Conservation (phyloP, 306 rosid species). For the Notholithocarpus densiflorus region DNA sequence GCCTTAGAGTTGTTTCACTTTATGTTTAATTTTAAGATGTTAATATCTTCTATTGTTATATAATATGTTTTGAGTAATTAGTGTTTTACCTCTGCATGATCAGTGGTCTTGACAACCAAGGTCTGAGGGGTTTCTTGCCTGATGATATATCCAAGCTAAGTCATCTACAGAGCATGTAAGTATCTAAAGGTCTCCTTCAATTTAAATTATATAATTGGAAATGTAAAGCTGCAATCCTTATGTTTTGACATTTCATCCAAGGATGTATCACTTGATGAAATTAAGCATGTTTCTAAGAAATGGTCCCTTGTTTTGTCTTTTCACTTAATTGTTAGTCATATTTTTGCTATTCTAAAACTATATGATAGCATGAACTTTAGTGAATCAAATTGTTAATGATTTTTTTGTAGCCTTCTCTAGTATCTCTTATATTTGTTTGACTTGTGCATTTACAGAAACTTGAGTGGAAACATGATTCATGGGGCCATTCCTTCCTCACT, state of each 20-base stretch:
- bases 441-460: slow-evolving; percentile 52
- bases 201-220: background rate
- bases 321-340: background rate
- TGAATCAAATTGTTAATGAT: background rate
- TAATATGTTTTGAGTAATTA: slow-evolving; percentile 23
- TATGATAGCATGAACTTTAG: background rate
- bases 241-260: background rate
- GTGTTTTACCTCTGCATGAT: slow-evolving; percentile 34
- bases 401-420: background rate
- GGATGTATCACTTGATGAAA: slow-evolving; percentile 20
- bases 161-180: slow-evolving; percentile 81
- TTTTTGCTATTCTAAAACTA: background rate
- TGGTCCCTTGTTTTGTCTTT: background rate
- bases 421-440: slow-evolving; percentile 27
- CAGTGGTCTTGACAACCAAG: slow-evolving; percentile 96
- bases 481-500: slow-evolving; percentile 82
- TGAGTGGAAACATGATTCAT: slow-evolving; percentile 79
- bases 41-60: slow-evolving; percentile 4
- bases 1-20: background rate
- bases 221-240: background rate
- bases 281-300: background rate
- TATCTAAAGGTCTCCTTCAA: slow-evolving; percentile 14
- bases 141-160: slow-evolving; percentile 66
- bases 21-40: background rate
- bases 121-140: slow-evolving; percentile 78